These are phyloP conservation scores for Penicillium sp. DNA, from an alignment of 2,329 filamentous ascomycete species.

Conservation along the genomic window DNA sequence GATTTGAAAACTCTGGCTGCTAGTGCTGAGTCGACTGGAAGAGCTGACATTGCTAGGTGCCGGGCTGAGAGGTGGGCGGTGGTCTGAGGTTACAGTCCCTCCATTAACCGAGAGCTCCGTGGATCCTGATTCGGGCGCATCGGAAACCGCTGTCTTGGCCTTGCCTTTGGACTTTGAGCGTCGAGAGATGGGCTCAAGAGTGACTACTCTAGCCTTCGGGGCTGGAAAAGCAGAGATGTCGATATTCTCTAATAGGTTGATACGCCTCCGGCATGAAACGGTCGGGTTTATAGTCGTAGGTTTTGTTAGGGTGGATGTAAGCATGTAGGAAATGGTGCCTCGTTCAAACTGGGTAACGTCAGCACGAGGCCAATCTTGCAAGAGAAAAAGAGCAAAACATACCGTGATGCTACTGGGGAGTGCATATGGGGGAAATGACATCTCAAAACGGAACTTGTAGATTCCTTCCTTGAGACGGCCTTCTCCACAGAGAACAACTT, in stretches of 20 bases:
- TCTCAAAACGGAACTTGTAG: constrained; percentile 69
- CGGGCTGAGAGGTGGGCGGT: constrained; percentile 51
- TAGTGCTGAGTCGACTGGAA: constrained; percentile 71
- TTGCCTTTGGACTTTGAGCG: constrained; percentile 64
- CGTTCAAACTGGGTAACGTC: constrained; percentile 76
- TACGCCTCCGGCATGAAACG: constrained; percentile 77
- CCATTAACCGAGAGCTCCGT: constrained; percentile 51
- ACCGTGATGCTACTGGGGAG: constrained; percentile 92
- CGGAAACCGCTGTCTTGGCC: constrained; percentile 51
- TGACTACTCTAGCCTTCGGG: constrained; percentile 81
- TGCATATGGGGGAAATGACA: constrained; percentile 63
- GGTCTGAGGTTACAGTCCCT: constrained; percentile 33
- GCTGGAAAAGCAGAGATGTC: constrained; percentile 77
- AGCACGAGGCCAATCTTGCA: constrained; percentile 14
- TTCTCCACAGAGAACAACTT: constrained; percentile 67
- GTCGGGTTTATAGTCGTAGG: constrained; percentile 85
- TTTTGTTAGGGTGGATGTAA: constrained; percentile 86
- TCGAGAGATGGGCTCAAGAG: constrained; percentile 83
- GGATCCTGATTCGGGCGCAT: constrained; percentile 51
- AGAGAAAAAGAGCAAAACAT: constrained; percentile 45
- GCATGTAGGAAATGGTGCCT: constrained; percentile 87
- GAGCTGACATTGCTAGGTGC: constrained; percentile 71
- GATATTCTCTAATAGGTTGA: constrained; percentile 79
- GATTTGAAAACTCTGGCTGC: constrained; percentile 64
- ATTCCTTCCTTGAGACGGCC: constrained; percentile 67